Evolutionary conservation across 2,329 filamentous ascomycete species (phyloP), one percentile per base, ranked within the genome.

Genomic region (Microsporum canis): DNA sequence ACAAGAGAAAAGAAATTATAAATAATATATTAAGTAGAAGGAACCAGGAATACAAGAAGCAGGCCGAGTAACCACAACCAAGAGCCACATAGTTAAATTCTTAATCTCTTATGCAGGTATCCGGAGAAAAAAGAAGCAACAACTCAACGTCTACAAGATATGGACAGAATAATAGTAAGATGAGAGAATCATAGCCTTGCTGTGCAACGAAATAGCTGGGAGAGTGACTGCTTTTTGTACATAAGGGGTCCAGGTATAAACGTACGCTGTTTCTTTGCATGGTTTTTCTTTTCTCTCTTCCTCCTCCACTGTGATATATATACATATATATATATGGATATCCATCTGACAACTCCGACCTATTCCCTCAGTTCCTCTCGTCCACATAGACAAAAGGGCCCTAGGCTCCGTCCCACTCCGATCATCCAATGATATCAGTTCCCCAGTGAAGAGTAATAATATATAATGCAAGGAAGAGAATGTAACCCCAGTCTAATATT

Each of bases 401-500:
- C 14, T 27, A 29, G 49, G 33, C 27, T 53, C 49, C 49, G 49
- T 53, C 49, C 49, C 49, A 53, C 49, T 34, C 27, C 49, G 27
- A 31, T 31, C 31, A 53, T 53, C 49, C 49, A 33, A 53, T 53
- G n/a, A 53, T 53, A 23, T 27, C 49, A 33, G 27, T 53, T n/a
- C 4, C 12, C 49, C 49, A 27, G 27, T 53, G n/a, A 29, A 31
- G 31, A 53, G 43, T 47, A 47, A 47, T 17, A 23, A 5, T 43
- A 29, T n/a, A 31, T 33, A 34, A 53, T 53, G 49, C 49, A 53
- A 53, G 31, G 49, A 53, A n/a, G 49, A 33, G 17, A 17, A 53
- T 53, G 49, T 53, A 53, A 53, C 49, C 49, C 49, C 49, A 53
- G 33, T 53, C 49, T 53, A 53, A 53, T 53, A 53, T 33, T 33